These are phyloP conservation scores for Priceomyces castillae DNA, from an alignment of 805 yeast species.

Conservation along the genomic window DNA sequence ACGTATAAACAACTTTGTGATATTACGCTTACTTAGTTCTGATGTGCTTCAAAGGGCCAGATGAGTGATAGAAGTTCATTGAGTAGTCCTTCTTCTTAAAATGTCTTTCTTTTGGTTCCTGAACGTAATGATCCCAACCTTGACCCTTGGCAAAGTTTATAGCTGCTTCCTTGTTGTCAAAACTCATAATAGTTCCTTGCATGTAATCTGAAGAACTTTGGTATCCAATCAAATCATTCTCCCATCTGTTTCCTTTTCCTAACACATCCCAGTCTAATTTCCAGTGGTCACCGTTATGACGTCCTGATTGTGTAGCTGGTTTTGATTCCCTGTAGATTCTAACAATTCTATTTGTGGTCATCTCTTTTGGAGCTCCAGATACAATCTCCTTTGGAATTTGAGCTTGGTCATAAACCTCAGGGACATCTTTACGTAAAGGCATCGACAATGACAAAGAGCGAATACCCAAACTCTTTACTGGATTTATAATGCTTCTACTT, in stretches of 20 bases:
- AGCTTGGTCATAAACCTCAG: slow-evolving; percentile 23
- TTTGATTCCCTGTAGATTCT: slow-evolving; percentile 75
- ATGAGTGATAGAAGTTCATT: slow-evolving; percentile 63
- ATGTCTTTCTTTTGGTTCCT: slow-evolving; percentile 74
- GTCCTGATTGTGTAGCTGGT: slow-evolving; percentile 79
- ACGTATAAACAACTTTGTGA: background rate
- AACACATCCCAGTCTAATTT: slow-evolving; percentile 80
- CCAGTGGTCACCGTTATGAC: slow-evolving; percentile 57
- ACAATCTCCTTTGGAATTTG: slow-evolving; percentile 51
- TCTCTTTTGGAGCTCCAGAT: slow-evolving; percentile 75
- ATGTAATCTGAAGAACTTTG: slow-evolving; percentile 77
- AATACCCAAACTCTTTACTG: slow-evolving; percentile 9
- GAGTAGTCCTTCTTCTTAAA: slow-evolving; percentile 76
- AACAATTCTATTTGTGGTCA: slow-evolving; percentile 60
- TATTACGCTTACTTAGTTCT: slow-evolving; percentile 60
- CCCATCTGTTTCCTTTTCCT: slow-evolving; percentile 81
- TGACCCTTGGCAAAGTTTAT: slow-evolving; percentile 75
- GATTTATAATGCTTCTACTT: slow-evolving; percentile 21
- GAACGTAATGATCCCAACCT: slow-evolving; percentile 81
- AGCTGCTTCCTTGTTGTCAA: slow-evolving; percentile 74
- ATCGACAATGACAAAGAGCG: slow-evolving; percentile 26
- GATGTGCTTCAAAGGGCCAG: slow-evolving; percentile 73
- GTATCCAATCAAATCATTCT: slow-evolving; percentile 84
- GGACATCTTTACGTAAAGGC: slow-evolving; percentile 17
- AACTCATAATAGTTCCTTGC: slow-evolving; percentile 75